Evolutionary conservation across 139 green algal species (phyloP), one percentile per base, ranked within the genome.

Genomic region (Chlorella sp.): DNA sequence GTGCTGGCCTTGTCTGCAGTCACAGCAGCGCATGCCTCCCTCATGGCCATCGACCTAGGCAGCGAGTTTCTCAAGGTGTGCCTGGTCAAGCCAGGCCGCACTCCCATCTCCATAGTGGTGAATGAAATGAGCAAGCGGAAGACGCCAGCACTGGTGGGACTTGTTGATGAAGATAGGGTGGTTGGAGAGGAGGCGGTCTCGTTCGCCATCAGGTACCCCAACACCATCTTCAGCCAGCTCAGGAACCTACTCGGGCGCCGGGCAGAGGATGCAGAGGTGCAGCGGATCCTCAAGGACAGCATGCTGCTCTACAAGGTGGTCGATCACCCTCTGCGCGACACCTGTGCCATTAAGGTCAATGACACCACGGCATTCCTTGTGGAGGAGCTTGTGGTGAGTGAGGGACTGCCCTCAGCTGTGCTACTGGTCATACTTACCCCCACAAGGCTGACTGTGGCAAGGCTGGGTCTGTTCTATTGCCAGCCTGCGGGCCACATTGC

Each of bases 121-220:
- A 99, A 99, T 71, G 95, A 99, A 70, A 95, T 98, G 81, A 92
- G 77, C 72, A 97, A 94, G 73, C 78, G 95, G 4, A 98, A 98
- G 81, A 89, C 92, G 1, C 86, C 93, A 2, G 82, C 92, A n/a
- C 71, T 93, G 24, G 91, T 99, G 20, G 91, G 86, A 1, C 92
- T 97, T 5, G 74, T 91, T 3, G 79, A 92, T 26, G 90, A 87
- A 2, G 91, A 97, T 24, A 83, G 94, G 14, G 76, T 97, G 14
- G 69, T 98, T 24, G 96, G 92, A 5, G 95, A 98, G 75, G 92
- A 97, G 69, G 94, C 92, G 22, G 86, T 80, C n/a, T 81, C 84
- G 1, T 73, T 97, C 24, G 70, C 76, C 0, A 80, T 85, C 0
- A 80, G 92, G 5, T 94, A 91, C 79, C 95, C 95, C 2, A 84